Evolutionary conservation across 1,139 yeast species (phyloP).

Genomic region (Zhuliangozyma blackwelliae): DNA sequence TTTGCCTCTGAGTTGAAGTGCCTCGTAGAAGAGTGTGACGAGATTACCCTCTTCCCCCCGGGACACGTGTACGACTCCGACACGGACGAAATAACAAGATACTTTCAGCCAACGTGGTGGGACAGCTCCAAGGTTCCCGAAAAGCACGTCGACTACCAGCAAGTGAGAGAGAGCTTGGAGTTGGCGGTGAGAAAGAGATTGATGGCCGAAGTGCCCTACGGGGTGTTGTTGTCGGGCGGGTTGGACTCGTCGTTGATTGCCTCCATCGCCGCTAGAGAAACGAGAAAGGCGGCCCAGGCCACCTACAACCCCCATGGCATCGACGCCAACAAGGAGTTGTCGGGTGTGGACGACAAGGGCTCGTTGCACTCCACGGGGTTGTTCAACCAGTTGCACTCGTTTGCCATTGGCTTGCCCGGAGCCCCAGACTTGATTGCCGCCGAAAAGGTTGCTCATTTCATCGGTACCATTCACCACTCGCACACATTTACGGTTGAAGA

Average conservation of each 20-base stretch:
- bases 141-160: slow-evolving; percentile 64
- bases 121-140: slow-evolving; percentile 72
- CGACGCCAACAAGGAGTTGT: slow-evolving; percentile 58
- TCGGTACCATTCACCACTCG: slow-evolving; percentile 95
- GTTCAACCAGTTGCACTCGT: slow-evolving; percentile 87
- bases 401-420: slow-evolving; percentile 94
- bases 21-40: slow-evolving; percentile 90
- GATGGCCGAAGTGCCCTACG: slow-evolving; percentile 99
- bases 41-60: slow-evolving; percentile 92
- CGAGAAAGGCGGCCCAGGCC: slow-evolving; percentile 76
- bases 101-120: slow-evolving; percentile 94
- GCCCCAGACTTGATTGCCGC: slow-evolving; percentile 98
- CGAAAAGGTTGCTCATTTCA: slow-evolving; percentile 89
- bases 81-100: slow-evolving; percentile 80
- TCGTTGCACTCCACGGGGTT: slow-evolving; percentile 66
- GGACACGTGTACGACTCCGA: slow-evolving; percentile 94
- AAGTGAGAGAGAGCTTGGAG: slow-evolving; percentile 78
- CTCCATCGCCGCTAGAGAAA: slow-evolving; percentile 94
- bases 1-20: slow-evolving; percentile 96
- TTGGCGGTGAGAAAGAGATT: slow-evolving; percentile 96
- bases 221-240: slow-evolving; percentile 95
- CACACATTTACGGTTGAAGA: slow-evolving; percentile 95
- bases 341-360: slow-evolving; percentile 91
- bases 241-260: slow-evolving; percentile 95
- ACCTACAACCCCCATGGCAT: slow-evolving; percentile 43